Conservation (phyloP, 495 filamentous ascomycete genomes). For the Glonium stellatum region DNA sequence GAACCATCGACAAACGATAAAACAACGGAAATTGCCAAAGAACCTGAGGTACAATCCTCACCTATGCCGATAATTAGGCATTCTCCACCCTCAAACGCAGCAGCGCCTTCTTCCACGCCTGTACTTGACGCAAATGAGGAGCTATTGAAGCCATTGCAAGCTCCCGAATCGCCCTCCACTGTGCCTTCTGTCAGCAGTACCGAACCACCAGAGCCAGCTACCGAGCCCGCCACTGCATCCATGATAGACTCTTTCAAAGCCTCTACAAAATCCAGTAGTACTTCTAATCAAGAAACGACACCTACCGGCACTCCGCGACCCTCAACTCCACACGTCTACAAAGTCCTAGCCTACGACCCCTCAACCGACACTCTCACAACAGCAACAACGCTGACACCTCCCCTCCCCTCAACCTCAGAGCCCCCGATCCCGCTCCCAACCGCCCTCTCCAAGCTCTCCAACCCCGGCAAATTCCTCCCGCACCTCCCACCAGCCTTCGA, state of each 20-base stretch:
- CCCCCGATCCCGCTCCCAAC: constrained; percentile 6
- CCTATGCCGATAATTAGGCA: neutral
- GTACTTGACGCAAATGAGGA: neutral
- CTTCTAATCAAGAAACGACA: neutral
- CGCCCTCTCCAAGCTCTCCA: constrained; percentile 8
- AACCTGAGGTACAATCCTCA: neutral
- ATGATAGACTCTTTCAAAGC: neutral
- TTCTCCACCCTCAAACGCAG: neutral
- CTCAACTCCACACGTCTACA: constrained; percentile 1
- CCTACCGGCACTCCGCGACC: neutral
- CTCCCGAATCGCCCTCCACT: neutral
- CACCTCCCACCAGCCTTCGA: constrained; percentile 14
- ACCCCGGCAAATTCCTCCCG: constrained; percentile 17
- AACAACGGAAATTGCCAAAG: neutral
- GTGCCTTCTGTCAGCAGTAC: neutral
- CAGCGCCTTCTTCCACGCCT: neutral
- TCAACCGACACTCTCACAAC: constrained; percentile 8
- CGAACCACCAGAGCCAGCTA: neutral
- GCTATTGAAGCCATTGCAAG: neutral
- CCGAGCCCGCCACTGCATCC: neutral
- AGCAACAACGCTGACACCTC: neutral
- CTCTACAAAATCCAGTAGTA: neutral
- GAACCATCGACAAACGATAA: neutral
- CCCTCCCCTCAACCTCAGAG: neutral
- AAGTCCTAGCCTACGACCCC: constrained; percentile 14